phyloP scores from a whole-genome alignment of 768 basidiomycete species.

The Auriscalpium microsporum region DNA sequence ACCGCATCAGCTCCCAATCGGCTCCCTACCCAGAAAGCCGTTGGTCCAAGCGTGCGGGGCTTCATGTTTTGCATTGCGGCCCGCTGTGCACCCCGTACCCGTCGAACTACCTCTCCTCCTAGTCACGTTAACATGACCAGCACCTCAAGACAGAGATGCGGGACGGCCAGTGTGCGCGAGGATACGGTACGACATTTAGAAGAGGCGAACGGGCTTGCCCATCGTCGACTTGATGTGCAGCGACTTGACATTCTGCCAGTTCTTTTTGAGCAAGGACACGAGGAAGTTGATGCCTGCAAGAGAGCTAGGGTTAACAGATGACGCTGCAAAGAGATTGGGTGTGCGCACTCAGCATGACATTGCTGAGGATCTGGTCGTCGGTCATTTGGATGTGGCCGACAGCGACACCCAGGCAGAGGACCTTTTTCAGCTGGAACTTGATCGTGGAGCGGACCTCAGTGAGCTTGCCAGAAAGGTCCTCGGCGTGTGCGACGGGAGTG shows the following conservation, averaged over 20 bases:
- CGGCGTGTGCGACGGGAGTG: conserved; percentile 86
- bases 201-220: conserved; percentile 96
- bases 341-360: conserved; percentile 89
- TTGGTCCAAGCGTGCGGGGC: conserved; percentile 99
- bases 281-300: conserved; percentile 94
- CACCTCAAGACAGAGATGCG: background rate
- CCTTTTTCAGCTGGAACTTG: conserved; percentile 99
- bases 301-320: background rate
- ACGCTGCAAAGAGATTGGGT: background rate
- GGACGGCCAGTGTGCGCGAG: conserved; percentile 1
- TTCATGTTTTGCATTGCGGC: conserved; percentile 84
- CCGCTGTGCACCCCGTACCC: conserved; percentile 16
- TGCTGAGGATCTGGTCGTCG: conserved; percentile 92
- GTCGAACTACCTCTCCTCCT: conserved; percentile 14
- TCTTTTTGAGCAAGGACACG: conserved; percentile 98
- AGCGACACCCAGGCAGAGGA: conserved; percentile 97
- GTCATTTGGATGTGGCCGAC: conserved; percentile 97
- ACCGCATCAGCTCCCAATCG: conserved; percentile 87
- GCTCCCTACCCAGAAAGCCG: conserved; percentile 54
- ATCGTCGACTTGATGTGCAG: conserved; percentile 98
- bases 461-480: conserved; percentile 87
- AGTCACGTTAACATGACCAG: conserved; percentile 8
- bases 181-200: conserved; percentile 39
- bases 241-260: conserved; percentile 99
- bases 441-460: conserved; percentile 96